Evolutionary conservation across 1,284 basidiomycete species (phyloP).

Genomic region (Coniferiporia sulphurascens): DNA sequence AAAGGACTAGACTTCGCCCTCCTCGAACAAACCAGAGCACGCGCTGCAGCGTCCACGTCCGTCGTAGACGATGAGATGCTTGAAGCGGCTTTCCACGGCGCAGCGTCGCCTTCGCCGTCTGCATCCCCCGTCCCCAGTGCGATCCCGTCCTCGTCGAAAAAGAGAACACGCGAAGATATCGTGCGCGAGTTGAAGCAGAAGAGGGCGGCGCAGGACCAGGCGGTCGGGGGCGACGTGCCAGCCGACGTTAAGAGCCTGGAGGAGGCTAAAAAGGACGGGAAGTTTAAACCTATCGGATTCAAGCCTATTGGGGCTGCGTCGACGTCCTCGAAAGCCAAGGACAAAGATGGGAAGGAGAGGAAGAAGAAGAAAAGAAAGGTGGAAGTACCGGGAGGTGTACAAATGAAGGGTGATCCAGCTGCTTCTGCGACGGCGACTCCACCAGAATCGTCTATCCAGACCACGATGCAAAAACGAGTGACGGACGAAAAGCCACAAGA

Average conservation of each 20-base stretch:
- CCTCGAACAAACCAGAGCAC: conserved; percentile 78
- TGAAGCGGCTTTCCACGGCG: conserved; percentile 62
- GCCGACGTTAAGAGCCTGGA: conserved; percentile 38
- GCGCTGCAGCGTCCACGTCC: conserved; percentile 41
- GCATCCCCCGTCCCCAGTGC: conserved; percentile 24
- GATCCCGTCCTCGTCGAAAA: conserved; percentile 32
- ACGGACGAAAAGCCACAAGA: not conserved
- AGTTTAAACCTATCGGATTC: conserved; percentile 79
- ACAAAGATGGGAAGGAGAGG: conserved; percentile 34
- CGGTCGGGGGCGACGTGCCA: conserved; percentile 16
- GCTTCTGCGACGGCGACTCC: conserved; percentile 29
- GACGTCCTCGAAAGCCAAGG: conserved; percentile 35
- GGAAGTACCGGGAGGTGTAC: conserved; percentile 28
- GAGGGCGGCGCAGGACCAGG: conserved; percentile 31
- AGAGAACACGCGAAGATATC: conserved; percentile 70
- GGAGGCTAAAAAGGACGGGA: conserved; percentile 54
- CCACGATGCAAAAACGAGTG: not conserved
- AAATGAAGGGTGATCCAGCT: conserved; percentile 34
- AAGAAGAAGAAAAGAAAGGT: conserved; percentile 53
- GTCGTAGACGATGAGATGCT: conserved; percentile 73
- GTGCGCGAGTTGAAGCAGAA: conserved; percentile 69
- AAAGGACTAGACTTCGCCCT: conserved; percentile 89
- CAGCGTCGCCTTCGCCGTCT: conserved; percentile 20
- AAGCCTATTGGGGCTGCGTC: conserved; percentile 50
- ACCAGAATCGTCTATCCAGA: conserved; percentile 13